phyloP scores from a whole-genome alignment of 495 filamentous ascomycete genomes.

The Aspergillus carlsbadensis region DNA sequence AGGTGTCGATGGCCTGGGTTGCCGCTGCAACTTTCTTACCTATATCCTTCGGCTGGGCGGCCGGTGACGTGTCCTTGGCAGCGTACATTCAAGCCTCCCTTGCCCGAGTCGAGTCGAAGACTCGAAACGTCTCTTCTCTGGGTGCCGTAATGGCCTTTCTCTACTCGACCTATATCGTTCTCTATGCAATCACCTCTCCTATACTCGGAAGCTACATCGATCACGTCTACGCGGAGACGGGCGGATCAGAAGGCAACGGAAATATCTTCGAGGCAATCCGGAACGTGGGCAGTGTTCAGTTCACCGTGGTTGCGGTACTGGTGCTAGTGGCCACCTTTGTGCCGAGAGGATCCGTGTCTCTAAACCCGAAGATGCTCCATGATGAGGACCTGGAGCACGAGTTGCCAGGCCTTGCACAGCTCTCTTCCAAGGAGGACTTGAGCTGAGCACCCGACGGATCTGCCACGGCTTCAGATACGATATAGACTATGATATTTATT shows the following conservation, averaged over 20 bases:
- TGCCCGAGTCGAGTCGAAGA: constrained; percentile 31
- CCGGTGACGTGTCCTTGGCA: constrained; percentile 44
- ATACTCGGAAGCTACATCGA: constrained; percentile 43
- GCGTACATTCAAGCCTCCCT: constrained; percentile 47
- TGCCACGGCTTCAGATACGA: neutral
- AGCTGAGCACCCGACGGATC: neutral
- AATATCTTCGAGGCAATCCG: constrained; percentile 24
- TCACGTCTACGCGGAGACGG: constrained; percentile 26
- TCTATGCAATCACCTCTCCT: constrained; percentile 41
- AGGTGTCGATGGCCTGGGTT: constrained; percentile 38
- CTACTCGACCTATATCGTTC: constrained; percentile 44
- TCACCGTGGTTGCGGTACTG: constrained; percentile 33
- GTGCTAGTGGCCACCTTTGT: constrained; percentile 39
- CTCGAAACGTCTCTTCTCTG: constrained; percentile 41
- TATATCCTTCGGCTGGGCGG: constrained; percentile 48
- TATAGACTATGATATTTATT: neutral
- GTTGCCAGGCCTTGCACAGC: constrained; percentile 9
- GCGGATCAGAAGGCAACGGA: constrained; percentile 19
- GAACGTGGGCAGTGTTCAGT: constrained; percentile 40
- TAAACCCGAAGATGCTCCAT: constrained; percentile 39
- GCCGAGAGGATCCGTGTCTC: constrained; percentile 27
- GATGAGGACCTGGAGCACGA: constrained; percentile 30
- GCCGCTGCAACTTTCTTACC: constrained; percentile 43
- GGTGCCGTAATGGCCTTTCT: constrained; percentile 49
- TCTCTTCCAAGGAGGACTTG: constrained; percentile 14